A percentile compares a stretch with the other conserved stretches of the same genome.
These are phyloP conservation scores for Coemansia sp. DNA, from an alignment of 192 early-diverging fungal genomes.

Conservation along the genomic window DNA sequence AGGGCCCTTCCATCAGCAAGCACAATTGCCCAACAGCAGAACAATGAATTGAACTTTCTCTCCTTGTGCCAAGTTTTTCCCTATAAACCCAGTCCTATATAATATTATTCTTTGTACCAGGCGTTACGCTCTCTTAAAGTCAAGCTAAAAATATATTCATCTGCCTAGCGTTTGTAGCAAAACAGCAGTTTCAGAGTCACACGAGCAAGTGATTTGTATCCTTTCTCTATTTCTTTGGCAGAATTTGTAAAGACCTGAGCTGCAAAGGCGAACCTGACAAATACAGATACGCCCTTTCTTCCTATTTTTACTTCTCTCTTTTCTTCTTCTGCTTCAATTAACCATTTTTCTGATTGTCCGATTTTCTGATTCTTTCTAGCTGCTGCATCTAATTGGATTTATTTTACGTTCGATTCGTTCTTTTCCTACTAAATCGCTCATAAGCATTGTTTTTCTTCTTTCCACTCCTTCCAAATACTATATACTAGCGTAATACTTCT, in stretches of 20 bases:
- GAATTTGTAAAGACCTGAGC: not conserved
- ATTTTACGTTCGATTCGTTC: not conserved
- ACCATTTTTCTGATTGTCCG: no score
- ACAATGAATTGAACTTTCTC: not conserved
- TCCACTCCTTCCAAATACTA: constrained; percentile 6
- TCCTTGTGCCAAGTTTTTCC: not conserved
- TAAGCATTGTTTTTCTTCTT: not conserved
- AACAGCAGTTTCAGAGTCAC: no score
- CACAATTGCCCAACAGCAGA: not conserved
- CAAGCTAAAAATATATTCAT: not conserved
- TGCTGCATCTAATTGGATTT: constrained; percentile 3
- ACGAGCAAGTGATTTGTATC: not conserved
- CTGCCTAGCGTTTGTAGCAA: not conserved
- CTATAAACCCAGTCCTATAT: not conserved
- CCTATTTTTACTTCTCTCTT: not conserved
- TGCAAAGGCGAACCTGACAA: not conserved
- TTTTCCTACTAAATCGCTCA: not conserved
- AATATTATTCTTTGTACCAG: not conserved
- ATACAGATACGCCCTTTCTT: no score
- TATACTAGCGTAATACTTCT: constrained; percentile 6
- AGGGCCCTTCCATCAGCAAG: no score
- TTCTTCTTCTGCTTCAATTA: constrained; percentile 1
- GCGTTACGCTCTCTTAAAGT: no score
- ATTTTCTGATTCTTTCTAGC: not conserved
- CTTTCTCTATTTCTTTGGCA: not conserved